Evolutionary conservation across 768 basidiomycete species (phyloP), one percentile per base, ranked within the genome.

Genomic region (Mycena vulgaris): DNA sequence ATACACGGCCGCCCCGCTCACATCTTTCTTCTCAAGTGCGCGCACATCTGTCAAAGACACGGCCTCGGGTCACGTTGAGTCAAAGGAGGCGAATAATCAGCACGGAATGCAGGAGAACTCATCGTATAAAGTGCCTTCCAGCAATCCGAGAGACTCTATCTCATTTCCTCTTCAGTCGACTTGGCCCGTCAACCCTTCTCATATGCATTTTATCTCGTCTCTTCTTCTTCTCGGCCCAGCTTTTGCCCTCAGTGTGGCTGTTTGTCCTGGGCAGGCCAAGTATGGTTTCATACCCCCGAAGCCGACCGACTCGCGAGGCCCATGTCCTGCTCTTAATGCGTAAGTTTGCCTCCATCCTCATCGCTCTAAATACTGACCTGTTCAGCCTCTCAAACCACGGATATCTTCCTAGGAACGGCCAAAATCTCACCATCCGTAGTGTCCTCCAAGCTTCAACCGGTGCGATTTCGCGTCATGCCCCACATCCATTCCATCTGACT

Each of bases 241-340:
- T 33, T 58, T 57, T 51, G 47, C 55, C 10, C 42, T 47, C 51
- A 49, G 37, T 9, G 48, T 48, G 11, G 39, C 40, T 47, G 66
- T 66, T 30, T 68, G 66, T 11, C 62, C 70, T 23, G 47, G 66
- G 11, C 25, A 67, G 37, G 33, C 45, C 49, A 59, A 49, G 33
- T 69, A 62, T 59, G 72, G 64, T 5, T 70, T 70, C 39, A 59
- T 66, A 7, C 64, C 68, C 21, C 68, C 68, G 6, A 68, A 59
- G 60, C 28, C 59, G 1, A 67, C 68, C 40, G 72, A 73, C 51
- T 23, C 59, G 28, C 35, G 71, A 33, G 62, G 63, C 8, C 71
- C 71, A 45, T 70, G 72, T 52, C 68, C 72, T 40, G 68, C 68
- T 9, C 61, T 73, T 6, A 73, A 70, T 28, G 49, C 71, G 67